Evolutionary conservation across 1,284 basidiomycete genomes (phyloP).

Genomic region (Marasmius tenuissimus): DNA sequence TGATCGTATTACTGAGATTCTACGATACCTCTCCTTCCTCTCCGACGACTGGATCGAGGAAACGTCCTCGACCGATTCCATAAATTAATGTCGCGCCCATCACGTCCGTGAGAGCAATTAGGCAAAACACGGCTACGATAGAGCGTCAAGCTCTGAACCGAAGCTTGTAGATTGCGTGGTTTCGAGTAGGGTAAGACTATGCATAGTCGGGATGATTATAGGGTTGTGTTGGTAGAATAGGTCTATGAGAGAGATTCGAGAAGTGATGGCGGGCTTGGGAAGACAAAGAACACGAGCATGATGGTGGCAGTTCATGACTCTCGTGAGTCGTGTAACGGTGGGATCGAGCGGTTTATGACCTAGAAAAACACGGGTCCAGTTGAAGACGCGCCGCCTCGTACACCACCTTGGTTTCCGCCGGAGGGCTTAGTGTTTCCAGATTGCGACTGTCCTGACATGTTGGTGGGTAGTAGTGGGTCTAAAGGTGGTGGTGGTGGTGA

Average conservation of each 20-base stretch:
- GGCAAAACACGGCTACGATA: too few relatives aligned
- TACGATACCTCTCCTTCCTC: too few relatives aligned
- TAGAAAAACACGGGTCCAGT: constrained; percentile 43
- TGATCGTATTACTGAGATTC: too few relatives aligned
- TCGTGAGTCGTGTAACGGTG: background rate
- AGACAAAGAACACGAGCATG: background rate
- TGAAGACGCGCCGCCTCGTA: constrained; percentile 14
- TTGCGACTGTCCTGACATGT: constrained; percentile 13
- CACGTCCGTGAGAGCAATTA: too few relatives aligned
- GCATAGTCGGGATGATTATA: too few relatives aligned
- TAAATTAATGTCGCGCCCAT: too few relatives aligned
- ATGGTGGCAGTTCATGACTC: background rate
- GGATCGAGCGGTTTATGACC: constrained; percentile 10
- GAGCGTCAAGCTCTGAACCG: too few relatives aligned
- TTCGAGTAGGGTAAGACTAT: too few relatives aligned
- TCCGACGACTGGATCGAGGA: too few relatives aligned
- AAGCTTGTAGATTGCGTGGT: too few relatives aligned
- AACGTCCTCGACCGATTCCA: too few relatives aligned
- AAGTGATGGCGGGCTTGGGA: background rate
- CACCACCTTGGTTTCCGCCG: background rate
- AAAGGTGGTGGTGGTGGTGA: background rate
- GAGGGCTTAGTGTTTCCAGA: constrained; percentile 9
- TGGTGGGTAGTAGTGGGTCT: background rate
- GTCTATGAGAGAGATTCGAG: background rate
- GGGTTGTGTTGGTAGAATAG: too few relatives aligned